A percentile compares a stretch with the other conserved stretches of the same genome.
Evolutionary conservation across 805 yeast species (phyloP).

Genomic region (Vanderwaltozyma yarrowii): DNA sequence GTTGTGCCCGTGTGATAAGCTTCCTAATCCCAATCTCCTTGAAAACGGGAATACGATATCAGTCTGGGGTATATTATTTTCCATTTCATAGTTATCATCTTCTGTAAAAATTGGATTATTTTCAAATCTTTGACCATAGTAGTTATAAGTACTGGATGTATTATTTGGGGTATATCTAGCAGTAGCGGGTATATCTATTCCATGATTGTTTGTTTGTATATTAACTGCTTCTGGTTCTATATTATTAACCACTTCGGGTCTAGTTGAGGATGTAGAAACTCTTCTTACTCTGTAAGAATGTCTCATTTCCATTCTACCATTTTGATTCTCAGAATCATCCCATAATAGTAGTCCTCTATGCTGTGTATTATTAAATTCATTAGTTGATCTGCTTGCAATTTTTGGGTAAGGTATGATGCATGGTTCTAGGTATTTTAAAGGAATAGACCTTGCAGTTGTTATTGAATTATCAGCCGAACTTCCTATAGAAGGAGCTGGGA

Average conservation of each 20-base stretch:
- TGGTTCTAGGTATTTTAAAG: conserved; percentile 22
- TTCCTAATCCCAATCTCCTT: not conserved
- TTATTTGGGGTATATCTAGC: not conserved
- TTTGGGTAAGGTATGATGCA: conserved; percentile 25
- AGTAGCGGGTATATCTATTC: not conserved
- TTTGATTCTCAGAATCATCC: not conserved
- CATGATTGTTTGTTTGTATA: not conserved
- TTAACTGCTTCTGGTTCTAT: conserved; percentile 2
- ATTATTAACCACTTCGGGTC: not conserved
- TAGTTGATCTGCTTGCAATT: conserved; percentile 13
- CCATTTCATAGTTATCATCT: conserved; percentile 14
- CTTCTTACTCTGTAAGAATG: conserved; percentile 19
- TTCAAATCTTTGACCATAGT: not conserved
- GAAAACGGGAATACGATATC: conserved; percentile 1
- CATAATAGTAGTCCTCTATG: conserved; percentile 1
- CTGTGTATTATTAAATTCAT: conserved; percentile 6
- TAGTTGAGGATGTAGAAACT: conserved; percentile 19
- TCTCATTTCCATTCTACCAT: not conserved
- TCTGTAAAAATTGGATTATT: conserved; percentile 6
- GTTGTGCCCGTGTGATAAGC: not conserved
- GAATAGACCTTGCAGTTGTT: conserved; percentile 22
- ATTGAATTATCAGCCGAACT: conserved; percentile 17
- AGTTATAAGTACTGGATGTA: not conserved
- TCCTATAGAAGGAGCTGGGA: conserved; percentile 9
- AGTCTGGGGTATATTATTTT: conserved; percentile 1